Evolutionary conservation across 495 filamentous ascomycete species (phyloP).

Genomic region (Parathielavia appendiculata): DNA sequence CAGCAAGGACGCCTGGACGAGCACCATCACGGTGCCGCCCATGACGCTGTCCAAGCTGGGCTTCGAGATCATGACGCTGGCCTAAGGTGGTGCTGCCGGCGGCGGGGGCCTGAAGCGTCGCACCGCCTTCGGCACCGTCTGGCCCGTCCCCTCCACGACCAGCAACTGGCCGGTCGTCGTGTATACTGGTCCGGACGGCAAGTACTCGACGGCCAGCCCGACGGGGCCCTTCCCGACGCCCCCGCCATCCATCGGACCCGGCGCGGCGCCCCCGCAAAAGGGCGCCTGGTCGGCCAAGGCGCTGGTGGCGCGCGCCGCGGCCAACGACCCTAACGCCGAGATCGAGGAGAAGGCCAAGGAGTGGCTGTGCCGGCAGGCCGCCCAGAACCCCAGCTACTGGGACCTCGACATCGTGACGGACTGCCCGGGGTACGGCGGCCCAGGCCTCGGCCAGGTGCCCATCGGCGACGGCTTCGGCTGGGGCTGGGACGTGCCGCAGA

Average conservation of each 20-base stretch:
- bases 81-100: background rate
- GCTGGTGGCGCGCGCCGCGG: background rate
- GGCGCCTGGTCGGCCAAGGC: conserved; percentile 1
- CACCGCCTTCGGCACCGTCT: background rate
- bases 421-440: background rate
- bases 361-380: background rate
- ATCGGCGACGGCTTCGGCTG: background rate
- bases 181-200: background rate
- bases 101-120: background rate
- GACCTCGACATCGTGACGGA: background rate
- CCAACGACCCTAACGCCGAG: background rate
- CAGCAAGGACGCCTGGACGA: conserved; percentile 24
- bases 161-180: background rate
- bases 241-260: conserved; percentile 4
- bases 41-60: conserved; percentile 18
- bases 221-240: conserved; percentile 2
- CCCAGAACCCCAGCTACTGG: background rate
- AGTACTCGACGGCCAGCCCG: background rate
- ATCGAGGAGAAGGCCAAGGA: background rate
- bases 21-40: conserved; percentile 24
- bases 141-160: conserved; percentile 3
- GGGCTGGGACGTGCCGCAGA: conserved; percentile 1
- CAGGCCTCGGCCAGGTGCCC: background rate
- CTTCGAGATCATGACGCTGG: conserved; percentile 4
- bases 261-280: conserved; percentile 3